Base-by-base conservation (phyloP, 495 filamentous ascomycete genomes). In the Copromyces sp. region DNA sequence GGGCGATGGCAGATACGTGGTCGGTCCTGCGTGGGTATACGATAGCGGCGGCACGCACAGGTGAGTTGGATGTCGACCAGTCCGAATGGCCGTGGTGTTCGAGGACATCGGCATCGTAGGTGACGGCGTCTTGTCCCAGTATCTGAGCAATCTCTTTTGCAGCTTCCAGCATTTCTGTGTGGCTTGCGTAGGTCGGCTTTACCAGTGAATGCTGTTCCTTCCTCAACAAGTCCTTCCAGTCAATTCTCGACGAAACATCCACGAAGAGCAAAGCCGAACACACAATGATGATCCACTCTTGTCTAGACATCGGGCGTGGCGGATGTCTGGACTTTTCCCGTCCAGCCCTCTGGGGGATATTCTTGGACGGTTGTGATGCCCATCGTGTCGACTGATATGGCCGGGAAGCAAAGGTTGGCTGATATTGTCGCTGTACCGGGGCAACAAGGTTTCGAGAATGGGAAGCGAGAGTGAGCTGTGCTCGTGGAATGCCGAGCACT, bases 31-130 rank as follows among this genome's bases (percentile, higher is more conserved):
- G 88, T 4, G 91, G 93, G 76, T 91, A 92, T 35, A 86, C 91
- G 16, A 94, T 89, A 1, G 92, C 91, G 4, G 92, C 89, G 0
- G 92, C 92, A 3, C 93, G 83, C 5, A 83, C 84, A 41, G 90
- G 87, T 20, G 90, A 88, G 77, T 97, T 97, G 71, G 91, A 87
- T 4, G 92, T 92, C 2, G 92, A 94, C 92, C 93, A 95, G 81
- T 95, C 92, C 3, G 92, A 94, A 80, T 91, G 94, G 61, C 94
- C 93, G 81, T 97, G 93, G 37, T 83, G 79, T 29, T 89, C 86
- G 2, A 97, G 86, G 70, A 93, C 91, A 41, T 94, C 93, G 73
- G 93, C 89, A 35, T 89, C 93, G 78, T 88, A 93, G 73, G 93
- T 88, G 53, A 90, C 84, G 75, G 91, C 91, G 69, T 92, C 90